phyloP scores from a whole-genome alignment of 805 yeast genomes.

The Ogataea nakhonphanomensis region DNA sequence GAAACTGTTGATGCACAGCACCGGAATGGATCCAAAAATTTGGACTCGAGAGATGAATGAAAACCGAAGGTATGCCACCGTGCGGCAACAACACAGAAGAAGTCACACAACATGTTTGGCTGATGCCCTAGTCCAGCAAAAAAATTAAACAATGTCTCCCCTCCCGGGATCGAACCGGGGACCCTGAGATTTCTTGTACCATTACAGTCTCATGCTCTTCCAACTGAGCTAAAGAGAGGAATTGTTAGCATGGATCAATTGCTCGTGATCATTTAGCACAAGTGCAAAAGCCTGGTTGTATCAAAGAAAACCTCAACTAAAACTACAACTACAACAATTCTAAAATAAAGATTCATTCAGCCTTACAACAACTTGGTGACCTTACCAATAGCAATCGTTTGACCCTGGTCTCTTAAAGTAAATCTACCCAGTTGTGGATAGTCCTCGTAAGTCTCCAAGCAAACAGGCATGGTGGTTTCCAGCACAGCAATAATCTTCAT shows the following conservation, averaged over 20 bases:
- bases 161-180: constrained; percentile 35
- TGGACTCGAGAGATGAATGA: not conserved
- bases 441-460: constrained; percentile 88
- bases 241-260: not conserved
- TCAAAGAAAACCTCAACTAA: no score
- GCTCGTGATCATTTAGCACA: not conserved
- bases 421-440: constrained; percentile 97
- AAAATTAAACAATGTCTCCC: constrained; percentile 18
- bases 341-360: not conserved
- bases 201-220: constrained; percentile 32
- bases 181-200: constrained; percentile 28
- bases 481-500: constrained; percentile 95
- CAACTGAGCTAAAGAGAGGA: constrained; percentile 27
- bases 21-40: no score
- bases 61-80: not conserved
- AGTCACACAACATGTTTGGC: not conserved
- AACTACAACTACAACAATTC: no score
- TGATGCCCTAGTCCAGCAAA: not conserved
- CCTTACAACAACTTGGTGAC: constrained; percentile 76
- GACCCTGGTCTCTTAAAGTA: constrained; percentile 97
- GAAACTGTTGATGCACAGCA: no score
- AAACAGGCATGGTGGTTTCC: constrained; percentile 82
- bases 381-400: constrained; percentile 97
- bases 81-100: not conserved
- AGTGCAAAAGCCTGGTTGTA: not conserved